Evolutionary conservation across 192 early-diverging fungal species (phyloP).

Genomic region (Gamsiella multidivaricata): DNA sequence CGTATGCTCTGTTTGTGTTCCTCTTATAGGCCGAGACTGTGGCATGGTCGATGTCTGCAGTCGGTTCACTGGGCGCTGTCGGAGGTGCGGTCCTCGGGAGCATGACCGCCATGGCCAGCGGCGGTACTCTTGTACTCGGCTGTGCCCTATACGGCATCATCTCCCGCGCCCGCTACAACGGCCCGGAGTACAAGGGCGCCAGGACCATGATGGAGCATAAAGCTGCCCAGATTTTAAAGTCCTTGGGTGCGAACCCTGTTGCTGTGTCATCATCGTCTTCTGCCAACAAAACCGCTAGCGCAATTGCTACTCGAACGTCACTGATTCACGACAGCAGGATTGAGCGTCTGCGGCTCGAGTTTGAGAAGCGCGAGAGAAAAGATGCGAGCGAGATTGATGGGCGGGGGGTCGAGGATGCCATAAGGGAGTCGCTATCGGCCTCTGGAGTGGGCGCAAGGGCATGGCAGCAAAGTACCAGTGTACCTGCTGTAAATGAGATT

Average conservation of each 20-base stretch:
- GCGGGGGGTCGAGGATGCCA: constrained; percentile 25
- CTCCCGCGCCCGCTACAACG: constrained; percentile 37
- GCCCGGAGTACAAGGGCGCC: constrained; percentile 50
- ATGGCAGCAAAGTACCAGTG: neutral
- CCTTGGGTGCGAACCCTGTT: constrained; percentile 29
- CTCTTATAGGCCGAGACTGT: constrained; percentile 32
- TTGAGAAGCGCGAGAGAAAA: constrained; percentile 32
- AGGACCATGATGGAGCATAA: constrained; percentile 40
- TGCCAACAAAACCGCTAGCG: too few relatives aligned
- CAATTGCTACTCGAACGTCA: neutral
- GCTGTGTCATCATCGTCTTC: neutral
- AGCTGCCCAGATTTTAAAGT: constrained; percentile 20
- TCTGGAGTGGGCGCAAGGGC: neutral
- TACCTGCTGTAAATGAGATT: too few relatives aligned
- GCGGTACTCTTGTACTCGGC: constrained; percentile 51
- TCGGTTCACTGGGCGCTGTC: constrained; percentile 57
- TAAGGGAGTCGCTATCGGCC: constrained; percentile 18
- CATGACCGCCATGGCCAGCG: constrained; percentile 55
- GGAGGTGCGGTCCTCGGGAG: constrained; percentile 58
- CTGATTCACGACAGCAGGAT: constrained; percentile 21
- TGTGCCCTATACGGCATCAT: constrained; percentile 51
- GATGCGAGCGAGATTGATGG: constrained; percentile 52
- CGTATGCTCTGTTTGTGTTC: constrained; percentile 12
- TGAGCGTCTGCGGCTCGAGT: constrained; percentile 30
- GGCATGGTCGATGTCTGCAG: constrained; percentile 58